phyloP scores from a whole-genome alignment of 495 filamentous ascomycete genomes.

The Penicillium salamii region DNA sequence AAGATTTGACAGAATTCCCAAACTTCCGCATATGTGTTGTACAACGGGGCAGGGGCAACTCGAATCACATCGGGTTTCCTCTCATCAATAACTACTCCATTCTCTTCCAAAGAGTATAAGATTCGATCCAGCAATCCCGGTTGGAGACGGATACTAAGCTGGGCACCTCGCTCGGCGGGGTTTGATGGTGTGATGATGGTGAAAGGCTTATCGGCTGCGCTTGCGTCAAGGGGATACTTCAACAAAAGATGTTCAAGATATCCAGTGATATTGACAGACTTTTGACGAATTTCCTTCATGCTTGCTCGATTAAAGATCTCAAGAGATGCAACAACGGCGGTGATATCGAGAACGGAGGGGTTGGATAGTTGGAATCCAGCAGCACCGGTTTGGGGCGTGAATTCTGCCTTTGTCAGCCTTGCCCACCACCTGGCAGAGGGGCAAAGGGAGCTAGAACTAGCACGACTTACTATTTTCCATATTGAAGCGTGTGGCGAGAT shows the following conservation, averaged over 20 bases:
- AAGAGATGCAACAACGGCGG: constrained; percentile 69
- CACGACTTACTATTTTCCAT: constrained; percentile 63
- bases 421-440: neutral
- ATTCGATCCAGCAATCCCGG: constrained; percentile 67
- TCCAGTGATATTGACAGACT: constrained; percentile 70
- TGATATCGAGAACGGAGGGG: constrained; percentile 58
- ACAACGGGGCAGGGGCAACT: constrained; percentile 88
- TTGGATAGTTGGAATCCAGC: constrained; percentile 64
- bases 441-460: too few relatives aligned
- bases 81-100: constrained; percentile 82
- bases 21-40: constrained; percentile 81
- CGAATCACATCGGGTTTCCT: constrained; percentile 85
- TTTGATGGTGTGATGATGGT: constrained; percentile 78
- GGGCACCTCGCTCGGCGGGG: constrained; percentile 72
- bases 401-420: constrained; percentile 39
- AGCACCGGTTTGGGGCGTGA: constrained; percentile 66
- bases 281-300: constrained; percentile 67
- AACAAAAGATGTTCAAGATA: constrained; percentile 75
- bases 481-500: constrained; percentile 69
- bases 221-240: constrained; percentile 32
- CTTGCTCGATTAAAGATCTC: constrained; percentile 73
- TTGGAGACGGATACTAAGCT: constrained; percentile 72
- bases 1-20: constrained; percentile 67
- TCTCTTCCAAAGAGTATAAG: constrained; percentile 63
- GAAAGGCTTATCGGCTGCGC: constrained; percentile 52